Evolutionary conservation across 75 land plant genomes (phyloP).

Genomic region (Ceratopteris richardii): DNA sequence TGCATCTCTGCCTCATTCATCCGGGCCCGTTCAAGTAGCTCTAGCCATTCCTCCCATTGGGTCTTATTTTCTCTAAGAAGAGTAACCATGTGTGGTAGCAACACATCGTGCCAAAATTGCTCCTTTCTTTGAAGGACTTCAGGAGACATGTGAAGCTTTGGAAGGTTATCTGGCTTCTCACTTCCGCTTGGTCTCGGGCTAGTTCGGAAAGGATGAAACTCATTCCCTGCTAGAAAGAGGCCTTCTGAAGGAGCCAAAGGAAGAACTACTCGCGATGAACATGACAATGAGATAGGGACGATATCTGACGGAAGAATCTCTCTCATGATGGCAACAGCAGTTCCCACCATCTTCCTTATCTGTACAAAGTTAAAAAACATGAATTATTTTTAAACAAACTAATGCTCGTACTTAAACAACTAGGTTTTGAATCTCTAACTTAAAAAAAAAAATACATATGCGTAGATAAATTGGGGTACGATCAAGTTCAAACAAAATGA

Average conservation of each 20-base stretch:
- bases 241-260: constrained; percentile 94
- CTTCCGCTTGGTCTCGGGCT: not conserved
- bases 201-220: constrained; percentile 35
- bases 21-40: constrained; percentile 17
- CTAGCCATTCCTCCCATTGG: constrained; percentile 23
- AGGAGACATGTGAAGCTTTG: constrained; percentile 16
- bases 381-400: not conserved
- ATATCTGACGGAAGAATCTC: constrained; percentile 68
- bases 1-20: constrained; percentile 24
- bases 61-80: constrained; percentile 1
- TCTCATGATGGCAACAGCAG: constrained; percentile 86
- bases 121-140: constrained; percentile 10
- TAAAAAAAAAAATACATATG: no score
- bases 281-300: constrained; percentile 51
- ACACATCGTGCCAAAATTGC: constrained; percentile 13
- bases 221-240: constrained; percentile 59
- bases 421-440: no score
- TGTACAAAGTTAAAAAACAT: constrained; percentile 15
- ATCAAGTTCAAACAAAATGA: no score
- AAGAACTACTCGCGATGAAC: constrained; percentile 63
- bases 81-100: constrained; percentile 19
- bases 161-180: not conserved
- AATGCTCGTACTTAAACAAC: no score
- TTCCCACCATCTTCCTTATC: constrained; percentile 98
- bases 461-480: no score